Evolutionary conservation across 768 basidiomycete species (phyloP).

Genomic region (Rhodotorula diobovata): DNA sequence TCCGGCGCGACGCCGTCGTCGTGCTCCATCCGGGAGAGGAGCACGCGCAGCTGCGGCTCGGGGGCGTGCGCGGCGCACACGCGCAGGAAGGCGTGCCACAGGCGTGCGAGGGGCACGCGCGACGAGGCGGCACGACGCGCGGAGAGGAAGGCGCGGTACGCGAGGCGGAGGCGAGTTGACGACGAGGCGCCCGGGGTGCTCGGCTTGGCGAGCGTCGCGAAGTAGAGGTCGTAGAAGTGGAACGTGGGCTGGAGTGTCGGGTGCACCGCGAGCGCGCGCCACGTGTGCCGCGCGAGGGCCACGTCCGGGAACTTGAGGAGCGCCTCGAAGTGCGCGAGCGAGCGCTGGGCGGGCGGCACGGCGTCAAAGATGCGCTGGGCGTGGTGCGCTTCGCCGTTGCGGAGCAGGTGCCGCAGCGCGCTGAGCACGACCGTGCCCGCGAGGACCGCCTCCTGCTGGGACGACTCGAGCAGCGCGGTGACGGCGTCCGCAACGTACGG

Average conservation of each 20-base stretch:
- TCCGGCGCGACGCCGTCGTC: neutral
- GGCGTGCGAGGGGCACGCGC: neutral
- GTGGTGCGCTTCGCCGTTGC: neutral
- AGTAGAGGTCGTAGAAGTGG: neutral
- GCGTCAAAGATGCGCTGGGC: conserved; percentile 3
- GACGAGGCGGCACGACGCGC: conserved; percentile 1
- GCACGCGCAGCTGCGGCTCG: neutral
- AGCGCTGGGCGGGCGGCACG: neutral
- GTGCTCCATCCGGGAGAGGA: neutral
- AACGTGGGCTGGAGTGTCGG: neutral
- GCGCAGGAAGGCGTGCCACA: conserved; percentile 14
- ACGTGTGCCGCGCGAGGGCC: neutral
- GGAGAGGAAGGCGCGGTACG: conserved; percentile 9
- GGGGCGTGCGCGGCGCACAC: conserved; percentile 3
- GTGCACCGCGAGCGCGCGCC: neutral
- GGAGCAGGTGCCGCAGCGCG: neutral
- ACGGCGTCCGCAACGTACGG: neutral
- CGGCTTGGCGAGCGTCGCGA: neutral
- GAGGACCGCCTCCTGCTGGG: neutral
- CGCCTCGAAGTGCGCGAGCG: neutral
- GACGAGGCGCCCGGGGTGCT: neutral
- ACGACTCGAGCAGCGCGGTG: neutral
- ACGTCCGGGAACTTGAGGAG: conserved; percentile 6
- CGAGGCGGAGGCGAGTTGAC: neutral
- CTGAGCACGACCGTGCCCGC: too few species aligned